These are phyloP conservation scores for Saccharomyces hybrid DNA, from an alignment of 1,139 yeast genomes.

Conservation along the genomic window DNA sequence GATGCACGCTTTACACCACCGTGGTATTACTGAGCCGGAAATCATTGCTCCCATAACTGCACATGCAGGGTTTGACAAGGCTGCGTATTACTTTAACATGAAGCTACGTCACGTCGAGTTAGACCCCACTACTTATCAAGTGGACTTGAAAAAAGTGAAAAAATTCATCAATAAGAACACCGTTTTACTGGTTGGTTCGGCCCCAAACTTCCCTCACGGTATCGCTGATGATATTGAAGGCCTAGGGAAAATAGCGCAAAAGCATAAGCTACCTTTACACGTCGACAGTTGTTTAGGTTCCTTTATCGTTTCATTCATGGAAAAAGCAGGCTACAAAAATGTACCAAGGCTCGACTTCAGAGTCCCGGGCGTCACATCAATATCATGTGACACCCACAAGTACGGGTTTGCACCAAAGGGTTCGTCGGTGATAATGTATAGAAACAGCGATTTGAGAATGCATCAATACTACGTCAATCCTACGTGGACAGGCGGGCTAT, in stretches of 20 bases:
- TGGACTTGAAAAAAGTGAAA: slow-evolving; percentile 55
- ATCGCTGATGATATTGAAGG: slow-evolving; percentile 81
- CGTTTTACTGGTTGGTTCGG: slow-evolving; percentile 79
- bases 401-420: slow-evolving; percentile 99
- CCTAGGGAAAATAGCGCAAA: slow-evolving; percentile 58
- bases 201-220: slow-evolving; percentile 96
- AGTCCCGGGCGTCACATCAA: slow-evolving; percentile 90
- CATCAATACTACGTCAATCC: slow-evolving; percentile 78
- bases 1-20: slow-evolving; percentile 45
- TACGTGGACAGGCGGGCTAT: slow-evolving; percentile 91
- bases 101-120: slow-evolving; percentile 73
- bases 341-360: slow-evolving; percentile 77
- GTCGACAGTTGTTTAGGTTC: slow-evolving; percentile 96
- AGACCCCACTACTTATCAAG: slow-evolving; percentile 61
- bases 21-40: slow-evolving; percentile 69
- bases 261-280: slow-evolving; percentile 69
- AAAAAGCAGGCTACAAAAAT: slow-evolving; percentile 51
- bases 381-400: slow-evolving; percentile 95
- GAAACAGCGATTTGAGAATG: slow-evolving; percentile 55
- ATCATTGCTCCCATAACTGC: slow-evolving; percentile 82
- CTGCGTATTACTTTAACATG: slow-evolving; percentile 85
- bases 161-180: slow-evolving; percentile 70
- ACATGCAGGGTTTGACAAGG: slow-evolving; percentile 95
- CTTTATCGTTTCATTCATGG: slow-evolving; percentile 75
- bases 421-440: slow-evolving; percentile 84